phyloP scores from a whole-genome alignment of 78 protist species.

The Anaeramoeba ignava region DNA sequence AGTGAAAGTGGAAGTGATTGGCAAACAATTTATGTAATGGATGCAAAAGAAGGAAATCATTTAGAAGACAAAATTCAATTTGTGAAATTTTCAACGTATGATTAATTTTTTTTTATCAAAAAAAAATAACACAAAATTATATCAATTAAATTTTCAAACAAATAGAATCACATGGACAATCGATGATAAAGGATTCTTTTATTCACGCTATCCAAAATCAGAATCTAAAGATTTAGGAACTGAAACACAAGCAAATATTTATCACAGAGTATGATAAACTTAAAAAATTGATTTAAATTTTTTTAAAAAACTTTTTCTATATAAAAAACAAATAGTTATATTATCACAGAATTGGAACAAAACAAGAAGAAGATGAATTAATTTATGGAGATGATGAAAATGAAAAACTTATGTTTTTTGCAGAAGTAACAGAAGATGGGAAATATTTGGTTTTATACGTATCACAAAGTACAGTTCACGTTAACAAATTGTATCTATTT shows the following conservation, averaged over 20 bases:
- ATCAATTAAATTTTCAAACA: too few species aligned
- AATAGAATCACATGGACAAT: slow-evolving; percentile 36
- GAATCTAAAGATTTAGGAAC: background rate
- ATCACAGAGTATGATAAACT: too few species aligned
- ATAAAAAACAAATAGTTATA: slow-evolving; percentile 30
- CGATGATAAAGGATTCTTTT: slow-evolving; percentile 57
- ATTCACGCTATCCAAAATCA: slow-evolving; percentile 19
- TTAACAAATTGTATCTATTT: slow-evolving; percentile 14
- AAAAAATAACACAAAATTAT: too few species aligned
- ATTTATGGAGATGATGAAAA: slow-evolving; percentile 3
- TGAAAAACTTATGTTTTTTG: background rate
- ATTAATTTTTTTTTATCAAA: too few species aligned
- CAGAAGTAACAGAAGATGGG: slow-evolving; percentile 29
- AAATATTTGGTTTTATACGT: slow-evolving; percentile 20
- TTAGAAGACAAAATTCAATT: slow-evolving; percentile 49
- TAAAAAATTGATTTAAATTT: too few species aligned
- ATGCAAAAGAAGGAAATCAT: background rate
- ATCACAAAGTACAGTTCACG: slow-evolving; percentile 37
- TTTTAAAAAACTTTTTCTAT: too few species aligned
- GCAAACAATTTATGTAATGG: slow-evolving; percentile 32
- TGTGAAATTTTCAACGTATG: slow-evolving; percentile 55
- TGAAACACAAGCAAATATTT: background rate
- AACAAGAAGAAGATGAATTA: slow-evolving; percentile 41
- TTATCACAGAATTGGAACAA: slow-evolving; percentile 52
- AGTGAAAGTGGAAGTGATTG: slow-evolving; percentile 63